These are phyloP conservation scores for Aspergillus sp. DNA, from an alignment of 2,329 filamentous ascomycete genomes.

Conservation along the genomic window DNA sequence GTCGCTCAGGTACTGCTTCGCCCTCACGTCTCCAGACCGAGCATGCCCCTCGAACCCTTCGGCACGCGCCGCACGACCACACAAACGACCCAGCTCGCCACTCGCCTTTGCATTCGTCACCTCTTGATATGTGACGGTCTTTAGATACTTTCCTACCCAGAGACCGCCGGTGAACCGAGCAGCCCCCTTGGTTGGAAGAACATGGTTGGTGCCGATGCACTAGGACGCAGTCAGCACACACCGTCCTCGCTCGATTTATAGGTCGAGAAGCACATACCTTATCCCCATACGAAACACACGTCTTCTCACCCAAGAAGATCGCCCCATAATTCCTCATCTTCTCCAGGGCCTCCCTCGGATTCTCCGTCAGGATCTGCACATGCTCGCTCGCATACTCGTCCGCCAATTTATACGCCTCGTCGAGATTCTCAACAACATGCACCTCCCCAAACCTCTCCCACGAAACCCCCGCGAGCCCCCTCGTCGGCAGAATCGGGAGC, in stretches of 20 bases:
- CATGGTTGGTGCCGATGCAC: conserved; percentile 61
- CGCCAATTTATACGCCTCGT: conserved; percentile 51
- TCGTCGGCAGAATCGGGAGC: conserved; percentile 50
- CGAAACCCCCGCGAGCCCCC: conserved; percentile 47
- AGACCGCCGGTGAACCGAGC: conserved; percentile 57
- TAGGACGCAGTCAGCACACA: conserved; percentile 21
- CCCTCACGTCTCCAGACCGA: conserved; percentile 55
- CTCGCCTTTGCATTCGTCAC: conserved; percentile 50
- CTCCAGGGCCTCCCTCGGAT: conserved; percentile 53
- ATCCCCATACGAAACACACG: conserved; percentile 59
- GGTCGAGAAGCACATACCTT: conserved; percentile 43
- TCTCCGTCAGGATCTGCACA: conserved; percentile 55
- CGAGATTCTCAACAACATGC: conserved; percentile 47
- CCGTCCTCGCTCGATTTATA: not conserved
- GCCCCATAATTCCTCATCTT: conserved; percentile 59
- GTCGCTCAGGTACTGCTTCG: conserved; percentile 50
- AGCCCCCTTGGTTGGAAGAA: conserved; percentile 55
- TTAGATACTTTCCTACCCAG: conserved; percentile 60
- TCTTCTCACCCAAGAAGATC: conserved; percentile 57
- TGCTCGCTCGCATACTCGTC: conserved; percentile 57
- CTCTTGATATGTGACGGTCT: conserved; percentile 60
- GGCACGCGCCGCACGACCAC: conserved; percentile 54
- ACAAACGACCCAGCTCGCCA: conserved; percentile 54
- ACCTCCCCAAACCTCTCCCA: conserved; percentile 56
- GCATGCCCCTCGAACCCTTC: conserved; percentile 61